phyloP scores from a whole-genome alignment of 2,329 filamentous ascomycete genomes.

The Trichophyton verrucosum region DNA sequence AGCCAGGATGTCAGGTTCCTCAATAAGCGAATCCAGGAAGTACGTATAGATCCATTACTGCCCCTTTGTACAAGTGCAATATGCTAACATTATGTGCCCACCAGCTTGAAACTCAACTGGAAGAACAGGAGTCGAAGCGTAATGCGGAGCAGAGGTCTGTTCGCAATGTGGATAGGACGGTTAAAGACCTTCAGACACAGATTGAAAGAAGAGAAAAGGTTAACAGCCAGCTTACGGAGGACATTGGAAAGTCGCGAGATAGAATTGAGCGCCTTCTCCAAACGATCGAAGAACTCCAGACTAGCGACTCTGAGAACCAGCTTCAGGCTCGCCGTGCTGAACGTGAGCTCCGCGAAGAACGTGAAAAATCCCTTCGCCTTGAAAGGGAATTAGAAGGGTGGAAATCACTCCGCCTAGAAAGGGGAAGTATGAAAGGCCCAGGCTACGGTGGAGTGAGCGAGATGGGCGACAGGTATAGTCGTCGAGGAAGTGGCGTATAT shows the following conservation, averaged over 20 bases:
- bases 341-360: conserved; percentile 77
- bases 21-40: conserved; percentile 89
- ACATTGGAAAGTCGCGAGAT: conserved; percentile 73
- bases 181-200: conserved; percentile 85
- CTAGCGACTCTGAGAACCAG: conserved; percentile 69
- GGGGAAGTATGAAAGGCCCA: conserved; percentile 26
- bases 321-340: conserved; percentile 74
- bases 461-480: conserved; percentile 23
- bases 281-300: conserved; percentile 88
- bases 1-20: conserved; percentile 93
- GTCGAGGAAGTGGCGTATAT: conserved; percentile 28
- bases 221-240: conserved; percentile 66
- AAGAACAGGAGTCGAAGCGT: conserved; percentile 66
- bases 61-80: conserved; percentile 12
- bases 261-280: conserved; percentile 79
- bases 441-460: conserved; percentile 28
- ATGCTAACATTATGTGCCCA: conserved; percentile 2
- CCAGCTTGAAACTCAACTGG: conserved; percentile 77
- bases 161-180: conserved; percentile 83
- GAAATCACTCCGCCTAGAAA: conserved; percentile 60
- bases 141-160: conserved; percentile 73
- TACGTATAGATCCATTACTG: conserved; percentile 32
- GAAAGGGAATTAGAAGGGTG: conserved; percentile 78
- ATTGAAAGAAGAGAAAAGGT: conserved; percentile 89
- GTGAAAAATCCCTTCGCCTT: conserved; percentile 65